phyloP scores from a whole-genome alignment of 495 filamentous ascomycete genomes.

The Xylona heveae region DNA sequence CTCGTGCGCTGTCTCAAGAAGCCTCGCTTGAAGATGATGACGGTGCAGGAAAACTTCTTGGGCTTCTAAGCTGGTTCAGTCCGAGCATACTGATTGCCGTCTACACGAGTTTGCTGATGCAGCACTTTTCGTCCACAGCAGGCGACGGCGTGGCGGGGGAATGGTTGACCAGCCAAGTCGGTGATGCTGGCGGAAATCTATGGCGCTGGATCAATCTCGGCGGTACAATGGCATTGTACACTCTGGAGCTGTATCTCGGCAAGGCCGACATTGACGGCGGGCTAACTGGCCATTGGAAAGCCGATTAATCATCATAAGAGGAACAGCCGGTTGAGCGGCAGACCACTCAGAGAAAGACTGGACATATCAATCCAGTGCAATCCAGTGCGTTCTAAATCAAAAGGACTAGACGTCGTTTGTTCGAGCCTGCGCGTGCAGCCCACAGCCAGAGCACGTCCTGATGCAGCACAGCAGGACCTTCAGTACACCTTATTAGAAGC shows the following conservation, averaged over 20 bases:
- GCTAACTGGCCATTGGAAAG: conserved; percentile 72
- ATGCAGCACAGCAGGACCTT: too few relatives aligned
- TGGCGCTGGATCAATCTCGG: conserved; percentile 89
- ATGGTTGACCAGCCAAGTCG: conserved; percentile 69
- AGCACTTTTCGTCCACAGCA: conserved; percentile 59
- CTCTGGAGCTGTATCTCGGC: conserved; percentile 68
- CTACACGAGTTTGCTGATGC: conserved; percentile 90
- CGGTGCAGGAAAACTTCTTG: conserved; percentile 54
- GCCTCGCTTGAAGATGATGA: conserved; percentile 69
- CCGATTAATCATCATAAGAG: conserved; percentile 66
- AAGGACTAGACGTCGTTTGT: too few relatives aligned
- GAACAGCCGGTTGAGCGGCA: too few relatives aligned
- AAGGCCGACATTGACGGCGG: conserved; percentile 51
- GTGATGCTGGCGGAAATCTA: conserved; percentile 57
- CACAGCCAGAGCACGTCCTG: too few relatives aligned
- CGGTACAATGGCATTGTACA: conserved; percentile 72
- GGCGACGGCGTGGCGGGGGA: conserved; percentile 40
- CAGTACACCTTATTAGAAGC: too few relatives aligned
- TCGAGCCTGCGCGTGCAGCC: too few relatives aligned
- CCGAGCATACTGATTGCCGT: conserved; percentile 83
- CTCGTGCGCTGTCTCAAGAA: conserved; percentile 61
- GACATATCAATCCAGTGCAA: too few relatives aligned
- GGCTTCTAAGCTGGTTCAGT: conserved; percentile 74
- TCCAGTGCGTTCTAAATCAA: too few relatives aligned
- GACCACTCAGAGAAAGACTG: too few relatives aligned